These are phyloP conservation scores for Sphagnum contortum DNA, from an alignment of 225 moss, liverwort and hornwort species.

Conservation along the genomic window DNA sequence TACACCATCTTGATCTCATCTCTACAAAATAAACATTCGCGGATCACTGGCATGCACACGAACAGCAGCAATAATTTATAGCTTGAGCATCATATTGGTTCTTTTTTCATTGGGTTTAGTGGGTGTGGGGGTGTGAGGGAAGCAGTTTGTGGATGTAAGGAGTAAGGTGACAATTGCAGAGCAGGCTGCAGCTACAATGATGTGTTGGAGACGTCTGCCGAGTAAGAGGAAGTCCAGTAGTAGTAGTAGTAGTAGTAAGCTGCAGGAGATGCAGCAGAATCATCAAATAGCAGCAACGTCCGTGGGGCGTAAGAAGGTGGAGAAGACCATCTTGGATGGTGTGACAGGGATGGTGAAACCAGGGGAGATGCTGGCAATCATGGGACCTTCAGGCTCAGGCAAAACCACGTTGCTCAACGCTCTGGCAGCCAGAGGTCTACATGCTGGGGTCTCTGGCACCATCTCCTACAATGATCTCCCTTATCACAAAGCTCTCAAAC, in stretches of 20 bases:
- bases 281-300: too few relatives aligned
- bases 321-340: conserved; percentile 61
- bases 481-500: conserved; percentile 55
- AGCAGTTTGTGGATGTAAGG: conserved; percentile 55
- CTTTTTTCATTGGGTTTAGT: not conserved
- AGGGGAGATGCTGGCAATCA: conserved; percentile 67
- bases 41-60: not conserved
- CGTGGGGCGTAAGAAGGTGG: not conserved
- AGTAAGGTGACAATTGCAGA: conserved; percentile 36
- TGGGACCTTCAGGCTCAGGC: conserved; percentile 81
- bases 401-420: conserved; percentile 73
- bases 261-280: too few relatives aligned
- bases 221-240: conserved; percentile 1
- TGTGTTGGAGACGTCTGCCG: not conserved
- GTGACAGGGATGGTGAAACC: conserved; percentile 62
- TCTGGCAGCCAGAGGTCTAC: conserved; percentile 47
- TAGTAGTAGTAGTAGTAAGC: too few relatives aligned
- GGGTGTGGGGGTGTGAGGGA: not conserved
- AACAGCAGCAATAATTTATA: not conserved
- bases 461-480: conserved; percentile 55
- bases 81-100: not conserved
- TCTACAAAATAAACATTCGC: not conserved
- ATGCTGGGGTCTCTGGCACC: conserved; percentile 19
- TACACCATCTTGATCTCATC: not conserved
- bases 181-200: conserved; percentile 23